Conservation (phyloP, 192 early-diverging fungal genomes). For the Geosiphon pyriformis region DNA sequence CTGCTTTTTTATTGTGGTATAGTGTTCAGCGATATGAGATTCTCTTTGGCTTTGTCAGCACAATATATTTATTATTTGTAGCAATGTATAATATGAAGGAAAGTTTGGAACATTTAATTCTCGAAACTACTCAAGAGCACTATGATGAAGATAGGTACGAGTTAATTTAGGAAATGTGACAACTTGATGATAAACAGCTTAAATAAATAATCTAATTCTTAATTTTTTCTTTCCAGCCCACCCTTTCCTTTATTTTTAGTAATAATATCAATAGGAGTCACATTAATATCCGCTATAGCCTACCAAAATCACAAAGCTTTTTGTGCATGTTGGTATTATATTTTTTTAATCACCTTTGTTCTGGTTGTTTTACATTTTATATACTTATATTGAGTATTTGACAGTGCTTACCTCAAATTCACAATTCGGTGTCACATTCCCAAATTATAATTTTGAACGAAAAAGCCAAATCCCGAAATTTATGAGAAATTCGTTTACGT, state of each 20-base stretch:
- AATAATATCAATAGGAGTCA: constrained; percentile 32
- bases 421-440: too few species aligned
- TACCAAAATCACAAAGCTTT: constrained; percentile 50
- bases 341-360: neutral
- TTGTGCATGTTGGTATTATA: constrained; percentile 35
- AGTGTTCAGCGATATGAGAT: constrained; percentile 51
- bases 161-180: too few species aligned
- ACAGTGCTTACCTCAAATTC: too few species aligned
- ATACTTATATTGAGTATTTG: too few species aligned
- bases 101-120: constrained; percentile 51
- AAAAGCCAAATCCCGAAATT: too few species aligned
- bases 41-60: constrained; percentile 44
- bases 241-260: constrained; percentile 38
- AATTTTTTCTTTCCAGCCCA: constrained; percentile 23
- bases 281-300: constrained; percentile 40
- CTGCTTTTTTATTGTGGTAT: neutral
- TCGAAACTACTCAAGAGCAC: constrained; percentile 41
- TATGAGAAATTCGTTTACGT: neutral
- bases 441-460: too few species aligned
- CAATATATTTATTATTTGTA: constrained; percentile 50
- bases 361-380: too few species aligned
- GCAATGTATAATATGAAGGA: constrained; percentile 56
- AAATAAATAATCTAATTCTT: neutral
- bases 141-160: constrained; percentile 33
- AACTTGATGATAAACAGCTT: neutral